Evolutionary conservation across 2,329 filamentous ascomycete species (phyloP).

Genomic region (Pyricularia pennisetigena): DNA sequence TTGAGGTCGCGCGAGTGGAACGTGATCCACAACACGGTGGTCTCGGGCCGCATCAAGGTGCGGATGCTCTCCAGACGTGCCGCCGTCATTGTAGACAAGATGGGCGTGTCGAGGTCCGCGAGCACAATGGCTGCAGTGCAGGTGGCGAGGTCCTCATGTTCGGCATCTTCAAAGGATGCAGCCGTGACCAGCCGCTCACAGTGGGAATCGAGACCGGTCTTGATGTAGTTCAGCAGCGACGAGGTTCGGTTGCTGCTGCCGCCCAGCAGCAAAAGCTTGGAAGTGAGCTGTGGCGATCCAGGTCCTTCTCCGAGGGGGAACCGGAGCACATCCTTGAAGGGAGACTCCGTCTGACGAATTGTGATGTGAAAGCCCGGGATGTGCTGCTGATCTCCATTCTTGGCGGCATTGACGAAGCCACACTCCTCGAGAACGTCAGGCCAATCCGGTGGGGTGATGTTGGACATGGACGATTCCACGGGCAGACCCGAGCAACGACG

Average conservation of each 20-base stretch:
- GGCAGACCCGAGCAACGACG: constrained; percentile 6
- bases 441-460: constrained; percentile 21
- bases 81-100: constrained; percentile 24
- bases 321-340: constrained; percentile 13
- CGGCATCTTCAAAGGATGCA: constrained; percentile 17
- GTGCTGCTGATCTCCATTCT: constrained; percentile 21
- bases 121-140: constrained; percentile 24
- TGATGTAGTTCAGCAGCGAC: constrained; percentile 13
- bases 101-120: constrained; percentile 23
- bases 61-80: constrained; percentile 16
- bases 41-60: constrained; percentile 16
- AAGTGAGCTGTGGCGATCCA: background rate
- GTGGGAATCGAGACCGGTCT: constrained; percentile 10
- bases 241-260: constrained; percentile 10
- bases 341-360: constrained; percentile 23
- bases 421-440: constrained; percentile 20
- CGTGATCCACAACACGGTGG: constrained; percentile 22
- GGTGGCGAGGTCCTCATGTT: constrained; percentile 9
- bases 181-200: constrained; percentile 13
- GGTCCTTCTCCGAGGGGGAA: constrained; percentile 8
- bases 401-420: constrained; percentile 21
- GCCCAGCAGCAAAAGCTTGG: constrained; percentile 22
- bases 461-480: background rate
- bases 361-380: constrained; percentile 23
- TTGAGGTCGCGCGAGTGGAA: constrained; percentile 11